These are phyloP conservation scores for Agrostemma githago DNA, from an alignment of 148 eudicot genomes.

Conservation along the genomic window DNA sequence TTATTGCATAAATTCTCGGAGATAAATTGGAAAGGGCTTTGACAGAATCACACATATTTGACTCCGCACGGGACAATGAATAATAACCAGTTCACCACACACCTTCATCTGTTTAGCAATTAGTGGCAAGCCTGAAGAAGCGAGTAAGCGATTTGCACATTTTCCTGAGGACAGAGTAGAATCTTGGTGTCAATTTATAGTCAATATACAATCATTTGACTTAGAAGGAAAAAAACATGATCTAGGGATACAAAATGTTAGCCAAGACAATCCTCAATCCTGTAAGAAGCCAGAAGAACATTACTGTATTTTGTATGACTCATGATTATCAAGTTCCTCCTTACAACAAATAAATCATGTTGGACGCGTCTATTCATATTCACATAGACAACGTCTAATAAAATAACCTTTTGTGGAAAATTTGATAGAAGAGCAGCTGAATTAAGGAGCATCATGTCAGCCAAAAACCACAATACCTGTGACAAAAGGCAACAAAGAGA, in stretches of 20 bases:
- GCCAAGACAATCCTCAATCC: background rate
- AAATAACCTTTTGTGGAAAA: too few relatives aligned
- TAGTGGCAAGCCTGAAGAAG: constrained; percentile 89
- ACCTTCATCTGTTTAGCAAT: constrained; percentile 99
- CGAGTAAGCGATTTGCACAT: constrained; percentile 92
- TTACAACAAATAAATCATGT: too few relatives aligned
- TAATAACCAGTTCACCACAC: background rate
- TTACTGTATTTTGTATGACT: too few relatives aligned
- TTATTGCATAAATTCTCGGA: background rate
- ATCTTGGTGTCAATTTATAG: constrained; percentile 8
- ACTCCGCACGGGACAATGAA: background rate
- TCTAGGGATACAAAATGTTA: background rate
- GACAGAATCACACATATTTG: constrained; percentile 43
- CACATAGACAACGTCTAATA: too few relatives aligned
- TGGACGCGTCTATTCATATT: too few relatives aligned
- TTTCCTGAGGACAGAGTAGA: constrained; percentile 48
- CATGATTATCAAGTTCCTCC: too few relatives aligned
- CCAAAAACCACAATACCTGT: too few relatives aligned
- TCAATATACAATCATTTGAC: background rate
- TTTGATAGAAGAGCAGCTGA: too few relatives aligned
- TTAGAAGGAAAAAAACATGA: too few relatives aligned
- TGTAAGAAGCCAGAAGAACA: too few relatives aligned
- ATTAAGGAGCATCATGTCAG: too few relatives aligned
- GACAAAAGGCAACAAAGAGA: too few relatives aligned
- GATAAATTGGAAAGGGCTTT: background rate